Base-by-base conservation (phyloP, 2,329 filamentous ascomycete species). In the Neopestalotiopsis sp. region DNA sequence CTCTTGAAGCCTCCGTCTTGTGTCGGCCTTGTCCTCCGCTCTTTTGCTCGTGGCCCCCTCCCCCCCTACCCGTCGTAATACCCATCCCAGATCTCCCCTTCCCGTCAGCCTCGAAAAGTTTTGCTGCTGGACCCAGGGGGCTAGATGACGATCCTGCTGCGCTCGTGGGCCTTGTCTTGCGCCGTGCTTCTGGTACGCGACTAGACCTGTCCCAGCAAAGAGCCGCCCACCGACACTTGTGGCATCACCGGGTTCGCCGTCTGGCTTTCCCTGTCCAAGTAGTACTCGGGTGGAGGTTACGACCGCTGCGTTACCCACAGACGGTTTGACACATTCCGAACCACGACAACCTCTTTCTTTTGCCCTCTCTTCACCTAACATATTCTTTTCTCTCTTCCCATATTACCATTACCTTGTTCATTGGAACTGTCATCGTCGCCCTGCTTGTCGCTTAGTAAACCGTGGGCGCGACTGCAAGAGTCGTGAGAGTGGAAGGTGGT, bases 401-500 rank as follows among this genome's bases (percentile, higher is more conserved):
- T 24, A 20, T 52, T 52, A n/a, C 45, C n/a, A n/a, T 17, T 52
- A 3, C 14, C 45, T 17, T n/a, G 14, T 52, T 52, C 7, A 14
- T 59, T 6, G 12, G 24, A 14, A 59, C 57, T 17, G 24, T 62
- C 32, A 12, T 62, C 10, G 14, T 40, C 34, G 30, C 34, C 59
- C 14, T 62, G 3, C 30, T 24, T n/a, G 9, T 38, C 59, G 30
- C 20, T 17, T 7, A 32, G 9, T 17, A 34, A 62, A 40, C 30
- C 28, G 63, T 49, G 42, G 52, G 42, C 49, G 49, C 49, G 42
- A 34, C 63, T 45, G 38, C 12, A 63, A 49, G 42, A 42, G 63
- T 66, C 63, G 63, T 60, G 62, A 65, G 66, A 66, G 71, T 67
- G 69, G 69, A 66, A 67, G 64, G 68, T 24, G 60, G 64, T 58